Conservation (phyloP, 352 stramenopile species). For the Pythium sukuiense region DNA sequence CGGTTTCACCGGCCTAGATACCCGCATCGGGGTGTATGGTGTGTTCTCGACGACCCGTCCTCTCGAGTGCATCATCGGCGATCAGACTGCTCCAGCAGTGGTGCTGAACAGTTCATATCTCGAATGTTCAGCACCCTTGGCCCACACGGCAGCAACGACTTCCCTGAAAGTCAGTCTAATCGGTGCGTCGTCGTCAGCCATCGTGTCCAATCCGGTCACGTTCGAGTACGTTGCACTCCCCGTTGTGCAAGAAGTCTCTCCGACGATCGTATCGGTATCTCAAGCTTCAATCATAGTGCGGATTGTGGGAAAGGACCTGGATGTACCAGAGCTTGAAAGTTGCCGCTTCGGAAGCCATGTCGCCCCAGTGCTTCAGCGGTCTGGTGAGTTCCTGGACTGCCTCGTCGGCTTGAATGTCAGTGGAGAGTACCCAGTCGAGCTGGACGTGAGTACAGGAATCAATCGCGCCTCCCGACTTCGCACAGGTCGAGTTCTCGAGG, state of each 20-base stretch:
- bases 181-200: background rate
- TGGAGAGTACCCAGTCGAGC: conserved; percentile 2
- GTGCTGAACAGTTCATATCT: conserved; percentile 22
- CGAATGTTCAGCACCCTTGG: conserved; percentile 14
- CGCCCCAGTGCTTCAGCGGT: background rate
- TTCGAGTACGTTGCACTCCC: conserved; percentile 13
- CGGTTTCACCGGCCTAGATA: conserved; percentile 7
- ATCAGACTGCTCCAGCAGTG: background rate
- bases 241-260: background rate
- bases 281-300: conserved; percentile 8
- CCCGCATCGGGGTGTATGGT: conserved; percentile 17
- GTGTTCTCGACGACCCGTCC: conserved; percentile 15
- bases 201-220: conserved; percentile 1
- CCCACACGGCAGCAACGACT: background rate
- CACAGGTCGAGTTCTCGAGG: conserved; percentile 1
- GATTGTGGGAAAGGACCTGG: conserved; percentile 5
- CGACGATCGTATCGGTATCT: background rate
- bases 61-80: conserved; percentile 17
- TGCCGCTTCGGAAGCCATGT: conserved; percentile 8
- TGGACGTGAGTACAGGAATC: background rate
- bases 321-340: background rate
- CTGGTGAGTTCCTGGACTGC: conserved; percentile 4
- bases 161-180: conserved; percentile 4
- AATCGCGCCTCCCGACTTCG: background rate
- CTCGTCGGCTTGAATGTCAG: background rate